Evolutionary conservation across 1,284 basidiomycete species (phyloP), one percentile per base, ranked within the genome.

Genomic region (Exobasidium rhododendri): DNA sequence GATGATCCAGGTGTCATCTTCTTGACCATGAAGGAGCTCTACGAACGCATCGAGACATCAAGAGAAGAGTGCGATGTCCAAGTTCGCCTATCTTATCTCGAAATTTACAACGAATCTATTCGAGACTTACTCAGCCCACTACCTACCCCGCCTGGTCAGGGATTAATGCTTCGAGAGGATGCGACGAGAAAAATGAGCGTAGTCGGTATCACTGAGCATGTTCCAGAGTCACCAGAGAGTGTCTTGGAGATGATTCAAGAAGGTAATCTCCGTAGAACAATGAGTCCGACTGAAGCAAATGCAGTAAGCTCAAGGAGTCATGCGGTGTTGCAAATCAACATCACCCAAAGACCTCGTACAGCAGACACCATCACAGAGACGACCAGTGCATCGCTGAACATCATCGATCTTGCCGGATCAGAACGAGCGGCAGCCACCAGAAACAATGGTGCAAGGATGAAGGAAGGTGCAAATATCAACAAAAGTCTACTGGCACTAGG

Each of bases 401-500:
- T 79, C 60, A 79, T 79, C 64, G 77, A 79, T 55, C 67, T 79
- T 0, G 77, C 77, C 24, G 77, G 77, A 20, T 76, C 73, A 1
- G 77, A 79, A 47, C 71, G 77, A 26, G 77, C 77, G 43, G 70
- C 75, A 49, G 77, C 77, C 20, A 79, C 77, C 3, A 61, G 67
- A 50, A 79, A 79, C 69, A 77, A 75, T 28, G 77, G 77, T n/a
- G 67, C 71, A 17, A 72, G 77, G 17, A 79, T 79, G 77, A 79
- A 78, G 57, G 77, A 79, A 60, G 77, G 77, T n/a, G 77, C 77
- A 47, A 79, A 79, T 63, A 79, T 79, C 68, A 79, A 79, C 71
- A 77, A 77, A 63, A 77, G 74, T 28, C 69, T 79, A 6, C 71
- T 79, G 7, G 77, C 77, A 4, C 70, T 79, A 30, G 77, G 76